Conservation (phyloP, 495 filamentous ascomycete species). For the Aspergillus kassunensis region DNA sequence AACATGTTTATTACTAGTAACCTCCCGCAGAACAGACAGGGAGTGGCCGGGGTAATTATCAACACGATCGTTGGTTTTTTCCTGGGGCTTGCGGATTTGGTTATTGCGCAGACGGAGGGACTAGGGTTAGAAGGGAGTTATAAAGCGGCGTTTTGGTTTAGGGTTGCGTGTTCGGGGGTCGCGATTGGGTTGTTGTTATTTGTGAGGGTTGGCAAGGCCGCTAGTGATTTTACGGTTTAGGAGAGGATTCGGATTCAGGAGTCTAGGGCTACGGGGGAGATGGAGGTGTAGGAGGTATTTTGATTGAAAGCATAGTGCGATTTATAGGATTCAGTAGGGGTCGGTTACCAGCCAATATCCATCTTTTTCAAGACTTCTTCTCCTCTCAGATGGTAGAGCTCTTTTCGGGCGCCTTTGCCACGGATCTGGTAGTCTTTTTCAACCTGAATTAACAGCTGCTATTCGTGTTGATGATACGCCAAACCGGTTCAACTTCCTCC, state of each 20-base stretch:
- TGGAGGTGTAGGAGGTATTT: no score
- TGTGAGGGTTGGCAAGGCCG: slow-evolving; percentile 4
- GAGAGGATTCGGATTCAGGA: slow-evolving; percentile 2
- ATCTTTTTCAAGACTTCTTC: no score
- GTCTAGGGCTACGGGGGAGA: not conserved
- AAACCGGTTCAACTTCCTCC: no score
- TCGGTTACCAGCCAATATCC: no score
- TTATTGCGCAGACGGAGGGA: not conserved
- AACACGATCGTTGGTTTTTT: slow-evolving; percentile 14
- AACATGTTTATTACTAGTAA: slow-evolving; percentile 15
- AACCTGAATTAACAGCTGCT: no score
- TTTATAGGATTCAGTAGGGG: no score
- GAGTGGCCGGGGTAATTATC: slow-evolving; percentile 10
- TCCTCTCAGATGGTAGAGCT: no score
- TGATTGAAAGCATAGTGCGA: no score
- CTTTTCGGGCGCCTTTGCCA: no score
- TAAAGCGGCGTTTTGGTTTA: slow-evolving; percentile 14
- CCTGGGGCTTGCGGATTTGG: slow-evolving; percentile 7
- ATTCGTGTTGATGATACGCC: no score
- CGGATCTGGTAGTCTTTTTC: no score
- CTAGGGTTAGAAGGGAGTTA: slow-evolving; percentile 7
- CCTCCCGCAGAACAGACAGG: slow-evolving; percentile 6
- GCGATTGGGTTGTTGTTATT: slow-evolving; percentile 3
- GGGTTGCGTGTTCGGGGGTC: slow-evolving; percentile 7
- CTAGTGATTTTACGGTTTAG: slow-evolving; percentile 10